Conservation (phyloP, 805 yeast species). For the Ogataea paraovalis region DNA sequence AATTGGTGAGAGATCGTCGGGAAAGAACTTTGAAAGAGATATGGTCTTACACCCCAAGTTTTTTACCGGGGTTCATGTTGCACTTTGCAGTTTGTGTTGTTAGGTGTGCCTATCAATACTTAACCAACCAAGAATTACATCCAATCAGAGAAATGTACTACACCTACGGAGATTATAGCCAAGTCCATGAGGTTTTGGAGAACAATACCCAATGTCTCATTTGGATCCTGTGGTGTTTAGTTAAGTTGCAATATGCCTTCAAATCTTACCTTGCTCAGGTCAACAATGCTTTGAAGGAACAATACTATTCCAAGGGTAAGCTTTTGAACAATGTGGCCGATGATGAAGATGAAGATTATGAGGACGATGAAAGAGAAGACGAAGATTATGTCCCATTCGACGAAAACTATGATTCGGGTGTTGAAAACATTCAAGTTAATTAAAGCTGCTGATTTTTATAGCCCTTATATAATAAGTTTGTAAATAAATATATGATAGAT, state of each 20-base stretch:
- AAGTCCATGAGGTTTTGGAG: background rate
- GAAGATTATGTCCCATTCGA: background rate
- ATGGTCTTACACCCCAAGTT: background rate
- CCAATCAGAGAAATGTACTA: background rate
- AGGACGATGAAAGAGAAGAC: background rate
- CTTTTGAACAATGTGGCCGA: conserved; percentile 23
- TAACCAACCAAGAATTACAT: background rate
- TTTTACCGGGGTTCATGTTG: background rate
- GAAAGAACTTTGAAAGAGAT: background rate
- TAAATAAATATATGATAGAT: background rate
- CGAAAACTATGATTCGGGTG: background rate
- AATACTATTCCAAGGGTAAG: conserved; percentile 24
- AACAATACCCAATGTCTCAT: background rate
- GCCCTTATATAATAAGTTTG: background rate
- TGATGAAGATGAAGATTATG: conserved; percentile 8
- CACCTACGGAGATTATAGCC: background rate
- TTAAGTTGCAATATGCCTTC: background rate
- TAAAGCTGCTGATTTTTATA: background rate
- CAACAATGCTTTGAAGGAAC: conserved; percentile 22
- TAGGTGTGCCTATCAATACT: background rate
- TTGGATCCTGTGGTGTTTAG: conserved; percentile 4
- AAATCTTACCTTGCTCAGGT: conserved; percentile 5
- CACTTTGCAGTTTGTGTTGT: background rate
- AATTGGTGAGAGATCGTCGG: background rate
- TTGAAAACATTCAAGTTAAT: background rate